Base-by-base conservation (phyloP, 768 basidiomycete genomes). In the Cystofilobasidium macerans region DNA sequence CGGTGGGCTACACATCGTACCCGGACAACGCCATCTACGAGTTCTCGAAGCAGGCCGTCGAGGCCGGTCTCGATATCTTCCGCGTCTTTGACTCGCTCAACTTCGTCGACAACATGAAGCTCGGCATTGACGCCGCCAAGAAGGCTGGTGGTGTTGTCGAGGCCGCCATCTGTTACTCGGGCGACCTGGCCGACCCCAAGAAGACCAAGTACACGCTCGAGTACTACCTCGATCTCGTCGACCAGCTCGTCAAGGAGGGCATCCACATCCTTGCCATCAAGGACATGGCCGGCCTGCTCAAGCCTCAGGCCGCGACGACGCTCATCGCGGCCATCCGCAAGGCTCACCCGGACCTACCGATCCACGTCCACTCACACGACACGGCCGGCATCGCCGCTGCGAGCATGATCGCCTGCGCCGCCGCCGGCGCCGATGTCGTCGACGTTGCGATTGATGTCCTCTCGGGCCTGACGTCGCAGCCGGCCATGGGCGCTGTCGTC, bases 401-500 rank as follows among this genome's bases (percentile, higher is more conserved):
- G n/a, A 91, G 87, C 73, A 98, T 98, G 95, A 78, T 99, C 68
- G 95, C 95, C 5, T 84, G 84, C 28, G 95, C 95, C 3, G 86
- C 86, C 13, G 95, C 95, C n/a, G 95, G 95, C 70, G 95, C 95
- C 53, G 95, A 99, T 75, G 85, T 99, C 18, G 86, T 99, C 56
- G 95, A 99, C 72, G 91, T 98, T 62, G 95, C 95, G 47, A 98
- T 99, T 73, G 95, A 99, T 78, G 91, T 89, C 79, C 94, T 99
- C 87, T 98, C 94, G 64, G 95, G 95, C 67, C 80, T 94, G 70
- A 99, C 95, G 59, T 98, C 95, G 24, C 95, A 99, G 74, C 93
- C 95, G 24, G 89, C 95, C 6, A 99, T 99, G 95, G 95, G 95
- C 72, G 95, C 95, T 38, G 84, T 99, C 42, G 87, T 87, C 77